These are phyloP conservation scores for Boletus rubescentipes DNA, from an alignment of 768 basidiomycete species.

Conservation along the genomic window DNA sequence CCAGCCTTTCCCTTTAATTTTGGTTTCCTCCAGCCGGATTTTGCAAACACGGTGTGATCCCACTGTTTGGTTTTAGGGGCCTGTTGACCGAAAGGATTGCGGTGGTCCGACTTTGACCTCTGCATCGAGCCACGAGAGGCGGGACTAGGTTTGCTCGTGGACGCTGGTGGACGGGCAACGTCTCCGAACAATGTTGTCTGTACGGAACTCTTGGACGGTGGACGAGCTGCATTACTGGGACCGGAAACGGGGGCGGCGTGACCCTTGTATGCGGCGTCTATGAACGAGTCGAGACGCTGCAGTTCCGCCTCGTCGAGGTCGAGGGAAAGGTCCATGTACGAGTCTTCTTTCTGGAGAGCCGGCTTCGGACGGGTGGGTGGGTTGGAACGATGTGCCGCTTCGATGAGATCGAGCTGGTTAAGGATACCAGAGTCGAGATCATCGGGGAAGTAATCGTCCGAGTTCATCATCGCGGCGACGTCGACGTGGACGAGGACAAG, in stretches of 20 bases:
- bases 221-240: conserved; percentile 26
- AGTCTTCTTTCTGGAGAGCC: conserved; percentile 39
- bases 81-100: conserved; percentile 51
- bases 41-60: conserved; percentile 89
- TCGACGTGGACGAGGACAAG: neutral
- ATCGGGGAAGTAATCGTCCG: conserved; percentile 73
- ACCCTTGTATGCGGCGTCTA: conserved; percentile 46
- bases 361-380: conserved; percentile 12
- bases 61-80: conserved; percentile 76
- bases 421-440: conserved; percentile 61
- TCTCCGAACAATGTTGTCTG: conserved; percentile 73
- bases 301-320: conserved; percentile 59
- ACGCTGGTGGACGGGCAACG: conserved; percentile 38
- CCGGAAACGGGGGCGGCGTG: conserved; percentile 43
- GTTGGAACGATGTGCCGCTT: conserved; percentile 49
- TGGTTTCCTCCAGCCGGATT: conserved; percentile 63
- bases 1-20: conserved; percentile 55
- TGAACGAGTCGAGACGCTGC: conserved; percentile 51
- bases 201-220: conserved; percentile 38
- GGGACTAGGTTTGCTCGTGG: conserved; percentile 29
- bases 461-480: conserved; percentile 53
- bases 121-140: conserved; percentile 37
- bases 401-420: conserved; percentile 66
- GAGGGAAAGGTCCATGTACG: conserved; percentile 52
- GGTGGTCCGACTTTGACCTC: conserved; percentile 41